Conservation (phyloP, 169 alveolate species). For the Eimeria maxima region DNA sequence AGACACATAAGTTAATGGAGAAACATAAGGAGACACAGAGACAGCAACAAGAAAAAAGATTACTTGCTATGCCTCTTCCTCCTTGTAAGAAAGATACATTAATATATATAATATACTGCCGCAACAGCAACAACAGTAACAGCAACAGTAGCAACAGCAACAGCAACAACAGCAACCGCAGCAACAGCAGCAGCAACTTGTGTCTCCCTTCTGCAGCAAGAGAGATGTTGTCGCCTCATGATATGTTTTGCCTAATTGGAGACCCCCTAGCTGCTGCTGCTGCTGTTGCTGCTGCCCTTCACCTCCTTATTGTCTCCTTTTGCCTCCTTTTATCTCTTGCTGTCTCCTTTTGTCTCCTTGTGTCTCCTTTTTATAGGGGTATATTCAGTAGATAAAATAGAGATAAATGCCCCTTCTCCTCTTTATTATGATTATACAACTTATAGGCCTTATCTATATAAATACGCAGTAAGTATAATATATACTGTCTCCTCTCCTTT, state of each 20-base stretch:
- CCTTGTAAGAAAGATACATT: not conserved
- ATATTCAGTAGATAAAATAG: not conserved
- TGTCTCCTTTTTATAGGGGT: slow-evolving; percentile 2
- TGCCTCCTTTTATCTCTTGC: not conserved
- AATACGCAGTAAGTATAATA: not conserved
- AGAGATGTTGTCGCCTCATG: too few species aligned
- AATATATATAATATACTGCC: too few species aligned
- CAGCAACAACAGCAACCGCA: too few species aligned
- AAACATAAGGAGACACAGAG: not conserved
- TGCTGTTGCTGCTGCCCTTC: not conserved
- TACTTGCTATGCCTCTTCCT: not conserved
- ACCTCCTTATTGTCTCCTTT: not conserved
- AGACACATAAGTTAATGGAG: slow-evolving; percentile 20
- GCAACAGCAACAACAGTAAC: too few species aligned
- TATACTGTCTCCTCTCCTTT: not conserved
- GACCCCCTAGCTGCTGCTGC: not conserved
- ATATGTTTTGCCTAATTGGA: too few species aligned
- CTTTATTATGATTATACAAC: not conserved
- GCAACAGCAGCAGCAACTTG: not conserved
- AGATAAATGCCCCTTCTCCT: slow-evolving; percentile 26
- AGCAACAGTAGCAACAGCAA: too few species aligned
- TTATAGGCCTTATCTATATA: slow-evolving; percentile 3
- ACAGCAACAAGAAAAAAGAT: not conserved
- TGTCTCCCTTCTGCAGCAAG: not conserved
- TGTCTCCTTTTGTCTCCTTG: not conserved